phyloP scores from a whole-genome alignment of 2,329 filamentous ascomycete species.

The Fusarium sp. region DNA sequence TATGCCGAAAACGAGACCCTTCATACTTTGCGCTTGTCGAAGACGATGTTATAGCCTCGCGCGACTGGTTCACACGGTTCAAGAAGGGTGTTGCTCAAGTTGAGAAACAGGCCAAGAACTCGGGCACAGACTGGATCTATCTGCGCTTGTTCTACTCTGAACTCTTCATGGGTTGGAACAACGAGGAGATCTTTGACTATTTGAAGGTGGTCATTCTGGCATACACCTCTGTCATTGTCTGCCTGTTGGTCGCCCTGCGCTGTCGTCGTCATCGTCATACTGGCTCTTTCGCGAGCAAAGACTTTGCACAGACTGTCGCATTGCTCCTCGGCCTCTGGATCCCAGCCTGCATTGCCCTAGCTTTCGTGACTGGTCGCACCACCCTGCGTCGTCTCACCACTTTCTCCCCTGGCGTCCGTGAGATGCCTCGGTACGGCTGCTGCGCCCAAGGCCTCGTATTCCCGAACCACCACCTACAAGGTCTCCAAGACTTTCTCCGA shows the following conservation, averaged over 20 bases:
- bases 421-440: slow-evolving; percentile 55
- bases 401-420: slow-evolving; percentile 42
- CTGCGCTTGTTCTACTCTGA: slow-evolving; percentile 55
- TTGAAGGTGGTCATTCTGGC: slow-evolving; percentile 40
- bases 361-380: slow-evolving; percentile 47
- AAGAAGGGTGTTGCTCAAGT: slow-evolving; percentile 45
- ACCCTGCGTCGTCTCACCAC: slow-evolving; percentile 43
- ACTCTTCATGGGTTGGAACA: slow-evolving; percentile 54
- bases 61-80: slow-evolving; percentile 50
- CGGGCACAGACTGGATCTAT: slow-evolving; percentile 50
- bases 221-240: slow-evolving; percentile 40
- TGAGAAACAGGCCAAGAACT: slow-evolving; percentile 36
- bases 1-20: slow-evolving; percentile 45
- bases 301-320: slow-evolving; percentile 42
- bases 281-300: slow-evolving; percentile 18
- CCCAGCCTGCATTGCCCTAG: slow-evolving; percentile 48
- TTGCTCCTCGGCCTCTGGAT: slow-evolving; percentile 47
- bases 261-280: slow-evolving; percentile 22
- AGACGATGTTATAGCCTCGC: slow-evolving; percentile 52
- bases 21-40: slow-evolving; percentile 53
- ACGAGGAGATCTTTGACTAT: slow-evolving; percentile 50
- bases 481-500: slow-evolving; percentile 43
- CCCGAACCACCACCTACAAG: slow-evolving; percentile 46
- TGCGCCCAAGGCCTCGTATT: slow-evolving; percentile 54
- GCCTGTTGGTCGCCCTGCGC: slow-evolving; percentile 17